Evolutionary conservation across 1,139 yeast genomes (phyloP), one percentile per base, ranked within the genome.

Genomic region (Suhomyces bokatorum): DNA sequence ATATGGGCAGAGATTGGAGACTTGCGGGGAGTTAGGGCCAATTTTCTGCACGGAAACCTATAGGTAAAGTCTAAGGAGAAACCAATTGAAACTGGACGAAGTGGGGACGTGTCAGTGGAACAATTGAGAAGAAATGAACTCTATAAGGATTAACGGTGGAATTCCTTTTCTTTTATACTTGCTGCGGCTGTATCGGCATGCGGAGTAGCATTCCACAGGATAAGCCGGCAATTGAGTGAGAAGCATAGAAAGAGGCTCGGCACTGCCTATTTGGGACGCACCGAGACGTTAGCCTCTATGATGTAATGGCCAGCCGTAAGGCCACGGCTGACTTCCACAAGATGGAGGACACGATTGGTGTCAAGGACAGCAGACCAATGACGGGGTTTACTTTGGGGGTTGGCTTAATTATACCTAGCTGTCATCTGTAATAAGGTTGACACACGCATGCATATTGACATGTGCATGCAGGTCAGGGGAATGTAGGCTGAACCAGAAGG

Each of bases 151-250:
- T 5, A 9, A 11, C 11, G 6, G 12, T 20, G 31, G 30, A 17
- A 6, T 9, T 22, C n/a, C 14, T 11, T 26, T 24, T 32, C 16
- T 28, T 40, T 40, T 40, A 40, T 40, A 40, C 29, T 40, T 40
- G 43, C 43, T 40, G 38, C 43, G 43, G 35, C 35, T 33, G 35
- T 12, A 20, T 32, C 36, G 36, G 29, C 32, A 24, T 26, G 32
- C 32, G 34, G 33, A 33, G 37, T 35, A 17, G 13, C 29, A 39
- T 28, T 33, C 35, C 35, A 33, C 35, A 33, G 35, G 35, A 22
- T 33, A 26, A 24, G 35, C 35, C 35, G 35, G 35, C 27, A 20
- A 22, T 24, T 10, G 35, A 13, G 24, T 12, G 16, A 12, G 24
- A 20, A 20, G 8, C 6, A 20, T 20, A 20, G 24, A 20, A n/a